Conservation (phyloP, 1,284 basidiomycete genomes). For the Amylostereum chailletii region DNA sequence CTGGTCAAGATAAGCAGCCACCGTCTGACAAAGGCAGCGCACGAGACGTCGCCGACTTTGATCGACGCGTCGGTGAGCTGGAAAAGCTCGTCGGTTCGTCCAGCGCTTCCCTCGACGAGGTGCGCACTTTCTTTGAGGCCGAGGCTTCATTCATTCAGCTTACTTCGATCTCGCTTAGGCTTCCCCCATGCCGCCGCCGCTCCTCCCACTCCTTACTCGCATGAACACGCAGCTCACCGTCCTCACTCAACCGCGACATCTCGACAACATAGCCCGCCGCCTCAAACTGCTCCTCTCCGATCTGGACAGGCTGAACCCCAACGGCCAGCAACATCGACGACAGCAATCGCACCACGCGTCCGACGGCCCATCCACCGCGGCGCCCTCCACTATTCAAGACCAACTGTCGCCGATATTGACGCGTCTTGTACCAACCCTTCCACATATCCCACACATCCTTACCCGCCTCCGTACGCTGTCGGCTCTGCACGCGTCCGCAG, state of each 20-base stretch:
- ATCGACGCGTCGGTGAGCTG: conserved; percentile 70
- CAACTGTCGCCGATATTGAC: conserved; percentile 70
- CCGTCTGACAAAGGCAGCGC: neutral
- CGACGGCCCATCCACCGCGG: conserved; percentile 21
- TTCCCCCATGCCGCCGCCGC: conserved; percentile 67
- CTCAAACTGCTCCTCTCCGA: conserved; percentile 91
- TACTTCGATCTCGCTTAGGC: conserved; percentile 25
- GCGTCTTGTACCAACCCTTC: conserved; percentile 79
- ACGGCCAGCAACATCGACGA: conserved; percentile 32
- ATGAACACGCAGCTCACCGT: conserved; percentile 82
- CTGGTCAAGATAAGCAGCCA: no score
- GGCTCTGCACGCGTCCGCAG: conserved; percentile 74
- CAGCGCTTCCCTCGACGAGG: conserved; percentile 65
- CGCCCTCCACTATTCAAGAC: conserved; percentile 40
- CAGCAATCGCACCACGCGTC: conserved; percentile 24
- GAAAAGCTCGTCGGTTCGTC: conserved; percentile 77
- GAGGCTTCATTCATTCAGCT: neutral
- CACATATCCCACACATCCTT: conserved; percentile 88
- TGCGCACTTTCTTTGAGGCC: conserved; percentile 20
- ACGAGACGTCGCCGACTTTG: conserved; percentile 59
- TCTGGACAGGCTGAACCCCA: conserved; percentile 74
- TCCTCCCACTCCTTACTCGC: conserved; percentile 74
- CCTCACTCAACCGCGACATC: conserved; percentile 91
- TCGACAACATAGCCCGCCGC: conserved; percentile 92
- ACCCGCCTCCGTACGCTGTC: conserved; percentile 80